Evolutionary conservation across 2,329 filamentous ascomycete species (phyloP), one percentile per base, ranked within the genome.

Genomic region (Ceratocystis papillata): DNA sequence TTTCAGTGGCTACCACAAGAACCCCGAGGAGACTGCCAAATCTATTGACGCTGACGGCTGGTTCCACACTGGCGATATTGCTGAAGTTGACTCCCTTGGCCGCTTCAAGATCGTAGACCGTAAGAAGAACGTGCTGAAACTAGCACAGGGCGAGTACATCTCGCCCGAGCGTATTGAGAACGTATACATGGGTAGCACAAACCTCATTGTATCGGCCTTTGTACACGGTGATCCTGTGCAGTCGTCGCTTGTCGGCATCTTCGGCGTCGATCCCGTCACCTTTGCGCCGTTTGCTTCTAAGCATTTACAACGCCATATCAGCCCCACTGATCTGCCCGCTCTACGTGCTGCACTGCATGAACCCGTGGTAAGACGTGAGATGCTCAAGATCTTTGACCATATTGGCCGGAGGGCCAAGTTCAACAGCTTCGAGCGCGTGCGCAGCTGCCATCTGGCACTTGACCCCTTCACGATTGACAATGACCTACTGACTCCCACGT

Each of bases 61-160:
- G 94, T 97, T 99, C 83, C 88, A 89, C 74, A 96, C 91, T 0
- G 94, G 94, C 65, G 94, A 99, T 72, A 93, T 99, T 70, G 90
- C 86, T 73, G 83, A 86, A 69, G 81, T 99, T 28, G 94, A 99
- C 76, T 85, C 86, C 70, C 76, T 89, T 73, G 94, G 94, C 69
- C 89, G 92, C 68, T 87, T 97, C 80, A 86, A 84, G 76, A 96
- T 99, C 76, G 87, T 99, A 72, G 94, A 99, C 76, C 91, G 94
- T 72, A 87, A 91, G 78, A 99, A 99, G 87, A 97, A 97, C 77
- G 90, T 99, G n/a, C 85, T 99, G 74, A 99, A 99, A 82, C 84
- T 99, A 66, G 87, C 93, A 0, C 94, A 99, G 77, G 94, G 94
- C 75, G 94, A 99, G 78, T 99, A 99, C 77, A 90, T 99, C 72